Evolutionary conservation across 2,329 filamentous ascomycete genomes (phyloP).

Genomic region (Emericellopsis atlantica): DNA sequence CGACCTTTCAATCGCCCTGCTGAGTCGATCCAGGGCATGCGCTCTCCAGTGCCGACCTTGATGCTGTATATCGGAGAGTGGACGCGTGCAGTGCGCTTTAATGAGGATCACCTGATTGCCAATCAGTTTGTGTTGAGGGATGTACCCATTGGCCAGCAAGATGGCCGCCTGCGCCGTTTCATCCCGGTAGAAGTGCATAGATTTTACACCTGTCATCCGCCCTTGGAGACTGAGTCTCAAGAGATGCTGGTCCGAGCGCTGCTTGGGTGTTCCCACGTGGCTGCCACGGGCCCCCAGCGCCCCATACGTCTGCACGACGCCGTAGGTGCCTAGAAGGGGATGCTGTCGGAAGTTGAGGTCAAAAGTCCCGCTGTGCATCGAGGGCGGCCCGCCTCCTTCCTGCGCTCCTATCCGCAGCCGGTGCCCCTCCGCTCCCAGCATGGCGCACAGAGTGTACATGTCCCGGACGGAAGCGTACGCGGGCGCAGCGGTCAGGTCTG

Average conservation of each 20-base stretch:
- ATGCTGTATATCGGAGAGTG: no score
- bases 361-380: background rate
- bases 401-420: background rate
- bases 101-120: no score
- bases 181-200: background rate
- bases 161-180: background rate
- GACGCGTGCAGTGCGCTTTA: no score
- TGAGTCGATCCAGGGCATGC: no score
- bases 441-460: constrained; percentile 10
- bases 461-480: background rate
- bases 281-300: background rate
- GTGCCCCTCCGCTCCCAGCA: background rate
- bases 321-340: background rate
- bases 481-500: background rate
- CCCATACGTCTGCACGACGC: background rate
- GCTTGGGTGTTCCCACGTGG: no score
- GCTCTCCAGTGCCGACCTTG: no score
- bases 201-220: background rate
- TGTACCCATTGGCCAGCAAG: background rate
- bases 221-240: no score
- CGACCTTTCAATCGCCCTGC: no score
- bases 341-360: background rate
- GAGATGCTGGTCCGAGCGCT: no score
- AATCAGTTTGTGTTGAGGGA: background rate
- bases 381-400: background rate